Conservation (phyloP, 2,329 filamentous ascomycete species). For the Cladophialophora psammophila region DNA sequence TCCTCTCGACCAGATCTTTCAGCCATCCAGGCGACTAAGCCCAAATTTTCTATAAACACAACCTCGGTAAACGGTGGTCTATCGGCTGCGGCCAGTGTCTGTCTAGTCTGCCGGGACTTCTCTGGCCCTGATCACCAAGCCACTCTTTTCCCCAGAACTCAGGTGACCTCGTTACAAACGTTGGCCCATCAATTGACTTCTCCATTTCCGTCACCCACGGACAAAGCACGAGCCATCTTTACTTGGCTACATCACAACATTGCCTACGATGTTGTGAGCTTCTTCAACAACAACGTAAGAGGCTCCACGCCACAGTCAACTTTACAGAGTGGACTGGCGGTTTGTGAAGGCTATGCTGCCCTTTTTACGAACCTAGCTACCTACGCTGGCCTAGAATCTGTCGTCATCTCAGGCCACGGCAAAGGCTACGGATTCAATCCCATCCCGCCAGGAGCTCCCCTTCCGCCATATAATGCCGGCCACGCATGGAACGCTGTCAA, state of each 20-base stretch:
- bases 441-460: constrained; percentile 67
- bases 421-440: constrained; percentile 81
- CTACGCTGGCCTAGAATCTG: constrained; percentile 78
- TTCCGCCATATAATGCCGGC: constrained; percentile 69
- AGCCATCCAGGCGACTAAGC: constrained; percentile 62
- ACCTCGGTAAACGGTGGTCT: constrained; percentile 33
- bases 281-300: constrained; percentile 75
- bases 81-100: constrained; percentile 51
- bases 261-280: constrained; percentile 78
- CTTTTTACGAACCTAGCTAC: constrained; percentile 80
- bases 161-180: constrained; percentile 76
- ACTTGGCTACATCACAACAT: constrained; percentile 97
- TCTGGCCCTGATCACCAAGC: constrained; percentile 80
- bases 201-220: constrained; percentile 80
- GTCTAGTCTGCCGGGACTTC: constrained; percentile 87
- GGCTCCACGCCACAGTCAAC: constrained; percentile 74
- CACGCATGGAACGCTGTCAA: constrained; percentile 95
- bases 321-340: constrained; percentile 78
- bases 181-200: constrained; percentile 79
- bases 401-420: constrained; percentile 78
- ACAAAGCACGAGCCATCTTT: constrained; percentile 92
- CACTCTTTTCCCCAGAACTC: constrained; percentile 74
- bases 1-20: constrained; percentile 65
- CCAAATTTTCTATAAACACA: constrained; percentile 38
- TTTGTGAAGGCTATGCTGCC: constrained; percentile 90